Percentiles rank a stretch among this genome's conserved stretches.
phyloP scores from a whole-genome alignment of 2,329 filamentous ascomycete species.

The Pseudogymnoascus sp. region DNA sequence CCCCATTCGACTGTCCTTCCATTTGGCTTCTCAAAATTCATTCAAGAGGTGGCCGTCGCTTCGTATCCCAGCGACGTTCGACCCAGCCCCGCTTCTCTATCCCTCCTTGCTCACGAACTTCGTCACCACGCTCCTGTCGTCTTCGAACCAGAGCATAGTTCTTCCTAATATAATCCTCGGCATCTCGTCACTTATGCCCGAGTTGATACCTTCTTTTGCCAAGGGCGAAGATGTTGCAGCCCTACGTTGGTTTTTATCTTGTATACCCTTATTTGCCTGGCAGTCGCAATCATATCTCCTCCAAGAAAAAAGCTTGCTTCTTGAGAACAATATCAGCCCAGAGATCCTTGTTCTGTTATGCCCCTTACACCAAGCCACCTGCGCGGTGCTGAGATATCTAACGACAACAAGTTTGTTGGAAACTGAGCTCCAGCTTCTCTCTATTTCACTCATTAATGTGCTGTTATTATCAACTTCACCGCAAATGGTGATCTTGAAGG shows the following conservation, averaged over 20 bases:
- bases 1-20: constrained; percentile 50
- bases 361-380: constrained; percentile 73
- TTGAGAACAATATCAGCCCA: constrained; percentile 29
- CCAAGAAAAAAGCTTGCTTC: constrained; percentile 15
- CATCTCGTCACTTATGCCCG: constrained; percentile 66
- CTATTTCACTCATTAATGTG: constrained; percentile 73
- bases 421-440: constrained; percentile 81
- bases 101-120: constrained; percentile 69
- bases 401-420: constrained; percentile 83
- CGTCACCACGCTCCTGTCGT: constrained; percentile 66
- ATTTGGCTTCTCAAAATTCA: constrained; percentile 28
- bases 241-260: constrained; percentile 73
- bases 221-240: constrained; percentile 53
- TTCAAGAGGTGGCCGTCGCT: constrained; percentile 29
- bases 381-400: constrained; percentile 66
- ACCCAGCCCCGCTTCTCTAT: constrained; percentile 86
- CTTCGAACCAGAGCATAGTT: constrained; percentile 52
- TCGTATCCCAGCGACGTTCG: constrained; percentile 67
- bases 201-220: constrained; percentile 58
- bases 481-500: constrained; percentile 78
- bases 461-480: constrained; percentile 71
- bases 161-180: constrained; percentile 77
- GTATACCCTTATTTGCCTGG: constrained; percentile 51
- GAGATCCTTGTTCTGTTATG: constrained; percentile 54
- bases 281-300: not conserved